A percentile compares a stretch with the other conserved stretches of the same genome.
Conservation (phyloP, 441 rosid species). For the Metrosideros polymorpha region DNA sequence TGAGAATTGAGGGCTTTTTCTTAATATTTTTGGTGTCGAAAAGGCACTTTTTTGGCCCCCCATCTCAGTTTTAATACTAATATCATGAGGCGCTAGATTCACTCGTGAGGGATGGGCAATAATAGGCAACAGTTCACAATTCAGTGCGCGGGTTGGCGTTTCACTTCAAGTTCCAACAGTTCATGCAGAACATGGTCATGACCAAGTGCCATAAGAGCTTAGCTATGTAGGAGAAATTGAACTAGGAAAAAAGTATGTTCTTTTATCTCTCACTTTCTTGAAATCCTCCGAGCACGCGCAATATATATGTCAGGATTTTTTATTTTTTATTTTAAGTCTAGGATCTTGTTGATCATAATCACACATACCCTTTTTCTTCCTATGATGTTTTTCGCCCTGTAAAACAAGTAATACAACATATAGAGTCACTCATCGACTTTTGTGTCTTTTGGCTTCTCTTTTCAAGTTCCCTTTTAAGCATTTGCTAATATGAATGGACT, state of each 20-base stretch:
- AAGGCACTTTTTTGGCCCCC: not conserved
- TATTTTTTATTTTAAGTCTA: not conserved
- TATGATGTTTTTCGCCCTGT: not conserved
- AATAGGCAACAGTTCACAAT: not conserved
- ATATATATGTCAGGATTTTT: conserved; percentile 13
- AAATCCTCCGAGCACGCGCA: conserved; percentile 66
- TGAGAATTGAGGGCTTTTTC: not conserved
- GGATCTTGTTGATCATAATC: conserved; percentile 13
- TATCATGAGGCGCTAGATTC: not conserved
- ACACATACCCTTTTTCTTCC: conserved; percentile 1
- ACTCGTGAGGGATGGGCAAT: not conserved
- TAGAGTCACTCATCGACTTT: not conserved
- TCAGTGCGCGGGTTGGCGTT: not conserved
- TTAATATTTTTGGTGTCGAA: not conserved
- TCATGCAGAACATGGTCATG: not conserved
- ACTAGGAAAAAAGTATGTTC: not conserved
- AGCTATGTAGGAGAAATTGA: not conserved
- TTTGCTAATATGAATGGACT: not conserved
- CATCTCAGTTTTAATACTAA: not conserved
- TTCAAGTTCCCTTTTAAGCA: not conserved
- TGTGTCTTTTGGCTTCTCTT: not conserved
- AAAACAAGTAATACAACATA: not conserved
- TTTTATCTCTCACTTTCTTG: conserved; percentile 47
- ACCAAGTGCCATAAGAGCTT: not conserved
- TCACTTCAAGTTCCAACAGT: conserved; percentile 42